Percentiles rank a stretch among this genome's conserved stretches.
phyloP scores from a whole-genome alignment of 768 basidiomycete genomes.

The Cubamyces lactineus region DNA sequence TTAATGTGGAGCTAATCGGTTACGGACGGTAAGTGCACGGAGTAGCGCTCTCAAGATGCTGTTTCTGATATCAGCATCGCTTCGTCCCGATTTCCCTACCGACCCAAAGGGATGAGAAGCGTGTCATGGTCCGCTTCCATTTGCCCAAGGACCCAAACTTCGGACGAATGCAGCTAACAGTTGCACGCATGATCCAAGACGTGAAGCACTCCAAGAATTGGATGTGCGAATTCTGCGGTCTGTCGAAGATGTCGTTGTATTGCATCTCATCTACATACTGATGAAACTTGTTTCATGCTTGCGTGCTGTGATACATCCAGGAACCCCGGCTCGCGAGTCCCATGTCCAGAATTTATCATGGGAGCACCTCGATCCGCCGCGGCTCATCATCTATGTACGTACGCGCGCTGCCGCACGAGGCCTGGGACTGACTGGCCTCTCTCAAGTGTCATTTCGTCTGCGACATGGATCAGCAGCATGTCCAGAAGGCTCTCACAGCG shows the following conservation, averaged over 20 bases:
- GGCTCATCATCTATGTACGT: conserved; percentile 13
- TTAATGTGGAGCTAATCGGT: conserved; percentile 18
- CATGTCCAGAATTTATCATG: conserved; percentile 16
- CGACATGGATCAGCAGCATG: conserved; percentile 15
- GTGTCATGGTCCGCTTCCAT: conserved; percentile 17
- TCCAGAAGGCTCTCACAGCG: not conserved
- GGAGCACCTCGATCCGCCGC: conserved; percentile 16
- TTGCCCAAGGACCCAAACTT: conserved; percentile 11
- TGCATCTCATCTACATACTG: too few relatives aligned
- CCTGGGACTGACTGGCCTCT: too few relatives aligned
- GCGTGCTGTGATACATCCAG: not conserved
- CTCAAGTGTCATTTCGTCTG: conserved; percentile 19
- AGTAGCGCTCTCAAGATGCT: too few relatives aligned
- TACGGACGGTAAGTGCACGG: conserved; percentile 13
- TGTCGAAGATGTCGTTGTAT: not conserved
- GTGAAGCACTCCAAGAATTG: conserved; percentile 20
- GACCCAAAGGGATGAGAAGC: conserved; percentile 5
- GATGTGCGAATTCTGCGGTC: conserved; percentile 23
- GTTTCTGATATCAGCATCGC: too few relatives aligned
- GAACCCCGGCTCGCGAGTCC: conserved; percentile 3
- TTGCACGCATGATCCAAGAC: conserved; percentile 1
- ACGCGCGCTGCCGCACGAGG: not conserved
- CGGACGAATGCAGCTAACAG: not conserved
- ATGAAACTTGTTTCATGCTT: not conserved
- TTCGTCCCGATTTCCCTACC: too few relatives aligned